These are phyloP conservation scores for Priceomyces fermenticarens DNA, from an alignment of 805 yeast genomes.

Conservation along the genomic window DNA sequence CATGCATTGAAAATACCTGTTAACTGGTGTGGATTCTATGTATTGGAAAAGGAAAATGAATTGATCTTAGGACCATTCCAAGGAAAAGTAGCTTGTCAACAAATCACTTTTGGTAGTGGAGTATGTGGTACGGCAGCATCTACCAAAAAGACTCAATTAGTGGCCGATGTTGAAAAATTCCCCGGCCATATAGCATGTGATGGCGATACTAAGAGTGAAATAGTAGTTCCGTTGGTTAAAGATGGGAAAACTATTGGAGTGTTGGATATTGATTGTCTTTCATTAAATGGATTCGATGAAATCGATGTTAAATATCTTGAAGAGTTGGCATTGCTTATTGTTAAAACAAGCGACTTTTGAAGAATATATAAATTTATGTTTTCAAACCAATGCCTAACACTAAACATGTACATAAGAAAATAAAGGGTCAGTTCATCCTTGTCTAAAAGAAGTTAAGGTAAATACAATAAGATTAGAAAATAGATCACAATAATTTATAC, in stretches of 20 bases:
- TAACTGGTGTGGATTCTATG: constrained; percentile 95
- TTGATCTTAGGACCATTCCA: constrained; percentile 89
- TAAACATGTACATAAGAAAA: neutral
- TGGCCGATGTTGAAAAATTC: constrained; percentile 68
- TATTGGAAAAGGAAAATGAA: constrained; percentile 41
- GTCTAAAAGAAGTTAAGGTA: neutral
- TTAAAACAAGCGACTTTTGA: constrained; percentile 46
- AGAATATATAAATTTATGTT: neutral
- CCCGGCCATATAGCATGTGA: constrained; percentile 98
- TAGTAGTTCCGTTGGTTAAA: constrained; percentile 77
- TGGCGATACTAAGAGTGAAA: constrained; percentile 89
- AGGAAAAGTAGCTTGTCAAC: constrained; percentile 95
- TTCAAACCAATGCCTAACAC: neutral
- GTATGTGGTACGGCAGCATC: constrained; percentile 89
- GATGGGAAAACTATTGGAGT: constrained; percentile 58
- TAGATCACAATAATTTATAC: constrained; percentile 3
- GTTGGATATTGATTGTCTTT: constrained; percentile 79
- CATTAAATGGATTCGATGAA: constrained; percentile 61
- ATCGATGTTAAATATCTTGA: constrained; percentile 61
- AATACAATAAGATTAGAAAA: neutral
- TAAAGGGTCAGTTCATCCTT: neutral
- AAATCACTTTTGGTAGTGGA: constrained; percentile 73
- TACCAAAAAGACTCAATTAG: constrained; percentile 61
- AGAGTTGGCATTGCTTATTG: constrained; percentile 50
- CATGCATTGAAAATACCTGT: constrained; percentile 55